phyloP scores from a whole-genome alignment of 2,329 filamentous ascomycete genomes.

The Ilyonectria destructans region DNA sequence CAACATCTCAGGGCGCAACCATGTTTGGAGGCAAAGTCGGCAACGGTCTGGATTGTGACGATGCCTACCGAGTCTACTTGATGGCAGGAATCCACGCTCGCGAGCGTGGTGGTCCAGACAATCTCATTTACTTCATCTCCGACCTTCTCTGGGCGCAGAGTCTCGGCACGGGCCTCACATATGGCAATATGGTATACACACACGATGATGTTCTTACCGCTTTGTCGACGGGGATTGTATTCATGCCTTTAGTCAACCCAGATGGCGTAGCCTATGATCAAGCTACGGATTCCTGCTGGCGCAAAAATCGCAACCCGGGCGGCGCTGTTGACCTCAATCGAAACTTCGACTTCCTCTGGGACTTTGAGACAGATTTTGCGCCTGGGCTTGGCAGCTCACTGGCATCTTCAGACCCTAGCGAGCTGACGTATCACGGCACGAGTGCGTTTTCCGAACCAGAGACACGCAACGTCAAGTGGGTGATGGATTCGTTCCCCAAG shows the following conservation, averaged over 20 bases:
- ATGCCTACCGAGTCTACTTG: conserved; percentile 64
- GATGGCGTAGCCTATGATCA: conserved; percentile 67
- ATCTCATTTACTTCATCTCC: conserved; percentile 69
- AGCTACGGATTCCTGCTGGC: conserved; percentile 62
- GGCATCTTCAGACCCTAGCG: background rate
- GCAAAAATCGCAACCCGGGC: conserved; percentile 65
- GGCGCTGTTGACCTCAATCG: conserved; percentile 65
- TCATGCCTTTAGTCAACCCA: conserved; percentile 64
- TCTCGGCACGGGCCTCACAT: conserved; percentile 63
- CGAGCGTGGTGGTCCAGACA: conserved; percentile 69
- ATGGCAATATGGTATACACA: conserved; percentile 66
- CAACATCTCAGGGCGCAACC: conserved; percentile 59
- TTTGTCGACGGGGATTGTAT: conserved; percentile 67
- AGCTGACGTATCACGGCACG: conserved; percentile 59
- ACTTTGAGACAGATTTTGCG: conserved; percentile 14
- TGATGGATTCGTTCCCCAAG: conserved; percentile 63
- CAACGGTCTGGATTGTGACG: conserved; percentile 45
- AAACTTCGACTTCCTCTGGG: conserved; percentile 67
- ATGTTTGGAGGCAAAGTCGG: conserved; percentile 61
- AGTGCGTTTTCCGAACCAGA: conserved; percentile 65
- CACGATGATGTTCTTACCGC: conserved; percentile 65
- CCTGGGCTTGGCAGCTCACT: background rate
- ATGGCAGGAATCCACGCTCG: conserved; percentile 69
- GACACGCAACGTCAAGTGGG: conserved; percentile 64
- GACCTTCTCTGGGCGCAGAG: conserved; percentile 69